A percentile compares a stretch with the other conserved stretches of the same genome.
These are phyloP conservation scores for Mycena rebaudengoi DNA, from an alignment of 768 basidiomycete genomes.

Conservation along the genomic window DNA sequence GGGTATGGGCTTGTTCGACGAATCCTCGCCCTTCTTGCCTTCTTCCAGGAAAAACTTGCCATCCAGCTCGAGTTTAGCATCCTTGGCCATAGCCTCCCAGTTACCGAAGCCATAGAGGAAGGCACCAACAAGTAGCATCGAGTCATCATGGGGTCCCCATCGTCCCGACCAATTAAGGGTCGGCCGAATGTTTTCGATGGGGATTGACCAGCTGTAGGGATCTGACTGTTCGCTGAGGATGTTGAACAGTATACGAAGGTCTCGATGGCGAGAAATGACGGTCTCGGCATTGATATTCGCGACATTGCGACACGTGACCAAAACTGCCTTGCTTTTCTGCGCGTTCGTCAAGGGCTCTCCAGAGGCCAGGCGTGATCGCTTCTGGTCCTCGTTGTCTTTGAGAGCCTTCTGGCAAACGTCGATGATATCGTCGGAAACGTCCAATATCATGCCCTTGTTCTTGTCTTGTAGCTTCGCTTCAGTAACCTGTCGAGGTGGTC, in stretches of 20 bases:
- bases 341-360: slow-evolving; percentile 93
- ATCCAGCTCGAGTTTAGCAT: slow-evolving; percentile 79
- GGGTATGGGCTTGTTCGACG: slow-evolving; percentile 87
- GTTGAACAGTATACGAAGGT: slow-evolving; percentile 87
- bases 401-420: slow-evolving; percentile 86
- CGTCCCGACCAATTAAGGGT: slow-evolving; percentile 97
- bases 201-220: slow-evolving; percentile 84
- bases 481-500: slow-evolving; percentile 61
- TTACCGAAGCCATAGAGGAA: slow-evolving; percentile 94
- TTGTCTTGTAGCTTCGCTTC: slow-evolving; percentile 94
- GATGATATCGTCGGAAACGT: slow-evolving; percentile 93
- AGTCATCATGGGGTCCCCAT: slow-evolving; percentile 93
- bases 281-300: slow-evolving; percentile 98
- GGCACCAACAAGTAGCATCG: slow-evolving; percentile 94
- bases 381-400: slow-evolving; percentile 82
- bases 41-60: slow-evolving; percentile 99
- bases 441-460: slow-evolving; percentile 90
- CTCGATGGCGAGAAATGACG: slow-evolving; percentile 86
- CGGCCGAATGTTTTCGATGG: slow-evolving; percentile 92
- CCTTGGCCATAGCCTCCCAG: slow-evolving; percentile 96
- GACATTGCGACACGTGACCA: slow-evolving; percentile 90
- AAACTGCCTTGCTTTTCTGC: slow-evolving; percentile 96
- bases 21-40: slow-evolving; percentile 92
- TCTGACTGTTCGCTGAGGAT: slow-evolving; percentile 80
- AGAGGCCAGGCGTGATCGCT: slow-evolving; percentile 75